Base-by-base conservation (phyloP, 129 eudicot genomes). In the Centrapalus pauciflorus region DNA sequence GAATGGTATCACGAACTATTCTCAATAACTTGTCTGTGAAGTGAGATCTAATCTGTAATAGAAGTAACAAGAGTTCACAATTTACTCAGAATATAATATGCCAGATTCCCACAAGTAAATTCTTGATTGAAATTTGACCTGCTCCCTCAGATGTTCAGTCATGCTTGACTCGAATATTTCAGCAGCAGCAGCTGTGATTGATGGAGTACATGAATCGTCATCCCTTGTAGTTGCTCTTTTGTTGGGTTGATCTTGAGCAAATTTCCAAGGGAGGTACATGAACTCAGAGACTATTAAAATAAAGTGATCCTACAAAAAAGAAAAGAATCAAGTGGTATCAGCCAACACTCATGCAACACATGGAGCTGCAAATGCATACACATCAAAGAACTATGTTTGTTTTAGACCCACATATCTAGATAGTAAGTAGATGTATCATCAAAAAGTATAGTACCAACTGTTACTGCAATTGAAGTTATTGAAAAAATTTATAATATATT, bases 191-290 rank as follows among this genome's bases (percentile, higher is more conserved):
- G 86, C 90, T 20, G 99, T 80, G 61, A 94, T 94, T 38, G 99
- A 89, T 72, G 95, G 99, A 71, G 99, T 94, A 78, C 97, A 86
- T 25, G 77, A 75, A 66, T 83, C 86, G 10, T 80, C 97, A 33
- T 75, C 77, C 50, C 82, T 80, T 32, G 73, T 43, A 70, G 73
- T 49, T 38, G 81, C 84, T 78, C 85, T 73, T 32, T 51, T 82
- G 20, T 66, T 78, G 52, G 75, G 60, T 80, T 89, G 80, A 40
- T 84, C 84, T 76, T 69, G 85, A 11, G 93, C 84, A 80, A 69
- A 80, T 70, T 86, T 83, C 99, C 99, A 94, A n/a, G 99, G 97
- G 30, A 70, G 80, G 69, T 78, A 84, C 71, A 94, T 70, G 78
- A 86, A 94, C 64, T 94, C 90, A 1, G 97, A 84, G 76, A 87